Conservation (phyloP, 2,329 filamentous ascomycete species). For the Fusarium goolgardi region DNA sequence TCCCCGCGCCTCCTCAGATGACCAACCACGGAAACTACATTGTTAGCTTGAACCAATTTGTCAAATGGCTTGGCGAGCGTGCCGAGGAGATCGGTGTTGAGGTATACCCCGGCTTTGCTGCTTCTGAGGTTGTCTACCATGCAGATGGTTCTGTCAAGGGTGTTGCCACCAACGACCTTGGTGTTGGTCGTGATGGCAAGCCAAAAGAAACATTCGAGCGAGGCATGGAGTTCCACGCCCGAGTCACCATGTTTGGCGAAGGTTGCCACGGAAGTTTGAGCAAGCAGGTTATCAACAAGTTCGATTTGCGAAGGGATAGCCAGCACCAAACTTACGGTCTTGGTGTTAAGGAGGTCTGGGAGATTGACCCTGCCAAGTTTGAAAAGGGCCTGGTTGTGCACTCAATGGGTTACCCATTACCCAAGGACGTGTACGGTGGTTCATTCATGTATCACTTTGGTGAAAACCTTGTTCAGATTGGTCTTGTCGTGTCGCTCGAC, state of each 20-base stretch:
- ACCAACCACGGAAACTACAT: constrained; percentile 98
- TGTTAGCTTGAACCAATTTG: constrained; percentile 92
- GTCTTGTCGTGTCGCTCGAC: constrained; percentile 91
- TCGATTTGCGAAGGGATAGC: constrained; percentile 87
- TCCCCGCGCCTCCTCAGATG: constrained; percentile 96
- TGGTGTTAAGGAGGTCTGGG: constrained; percentile 97
- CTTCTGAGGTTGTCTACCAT: constrained; percentile 89
- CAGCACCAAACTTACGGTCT: constrained; percentile 96
- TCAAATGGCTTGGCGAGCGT: constrained; percentile 93
- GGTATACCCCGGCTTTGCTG: constrained; percentile 95
- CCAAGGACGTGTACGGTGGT: constrained; percentile 91
- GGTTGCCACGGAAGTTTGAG: constrained; percentile 95
- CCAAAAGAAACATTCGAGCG: constrained; percentile 93
- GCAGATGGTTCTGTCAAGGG: constrained; percentile 89
- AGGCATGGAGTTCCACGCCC: constrained; percentile 97
- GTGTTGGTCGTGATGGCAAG: constrained; percentile 82
- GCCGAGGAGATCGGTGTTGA: constrained; percentile 98
- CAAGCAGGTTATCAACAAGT: constrained; percentile 96
- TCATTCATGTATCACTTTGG: constrained; percentile 99
- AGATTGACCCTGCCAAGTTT: constrained; percentile 93
- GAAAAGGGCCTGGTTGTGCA: constrained; percentile 86
- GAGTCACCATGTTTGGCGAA: constrained; percentile 91
- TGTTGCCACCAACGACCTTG: constrained; percentile 95
- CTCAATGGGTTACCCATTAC: constrained; percentile 91
- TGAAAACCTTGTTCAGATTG: constrained; percentile 93